phyloP scores from a whole-genome alignment of 352 stramenopile genomes.

The Globisporangium uncinulatum region DNA sequence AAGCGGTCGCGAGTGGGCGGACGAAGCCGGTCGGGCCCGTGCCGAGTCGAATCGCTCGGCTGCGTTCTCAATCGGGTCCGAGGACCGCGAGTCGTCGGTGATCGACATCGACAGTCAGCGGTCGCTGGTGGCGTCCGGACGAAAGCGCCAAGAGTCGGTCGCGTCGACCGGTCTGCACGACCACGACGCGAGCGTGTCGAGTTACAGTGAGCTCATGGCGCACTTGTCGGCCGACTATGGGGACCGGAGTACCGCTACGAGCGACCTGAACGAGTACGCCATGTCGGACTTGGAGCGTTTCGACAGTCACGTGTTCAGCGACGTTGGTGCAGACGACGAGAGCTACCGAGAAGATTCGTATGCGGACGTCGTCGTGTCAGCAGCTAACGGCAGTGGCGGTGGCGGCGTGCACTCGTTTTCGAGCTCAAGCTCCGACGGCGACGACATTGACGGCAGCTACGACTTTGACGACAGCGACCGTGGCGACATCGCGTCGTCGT shows the following conservation, averaged over 20 bases:
- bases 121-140: not conserved
- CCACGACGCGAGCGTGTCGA: slow-evolving; percentile 6
- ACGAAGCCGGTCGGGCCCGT: slow-evolving; percentile 12
- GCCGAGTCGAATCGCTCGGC: not conserved
- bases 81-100: not conserved
- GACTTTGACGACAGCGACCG: not conserved
- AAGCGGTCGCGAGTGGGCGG: slow-evolving; percentile 23
- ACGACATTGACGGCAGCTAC: not conserved
- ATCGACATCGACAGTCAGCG: not conserved
- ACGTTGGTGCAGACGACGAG: not conserved
- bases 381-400: not conserved
- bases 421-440: not conserved
- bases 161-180: slow-evolving; percentile 9
- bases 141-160: not conserved
- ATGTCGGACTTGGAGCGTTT: slow-evolving; percentile 10
- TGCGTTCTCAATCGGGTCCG: slow-evolving; percentile 10
- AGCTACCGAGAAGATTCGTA: slow-evolving; percentile 1
- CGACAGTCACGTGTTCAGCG: slow-evolving; percentile 36
- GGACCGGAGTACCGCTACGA: slow-evolving; percentile 8
- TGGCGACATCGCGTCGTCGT: not conserved
- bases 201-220: slow-evolving; percentile 12
- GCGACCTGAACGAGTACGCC: slow-evolving; percentile 13
- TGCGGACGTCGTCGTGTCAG: not conserved
- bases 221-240: slow-evolving; percentile 12
- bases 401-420: not conserved